These are phyloP conservation scores for Penicillium rolfsii DNA, from an alignment of 2,329 filamentous ascomycete species.

Conservation along the genomic window DNA sequence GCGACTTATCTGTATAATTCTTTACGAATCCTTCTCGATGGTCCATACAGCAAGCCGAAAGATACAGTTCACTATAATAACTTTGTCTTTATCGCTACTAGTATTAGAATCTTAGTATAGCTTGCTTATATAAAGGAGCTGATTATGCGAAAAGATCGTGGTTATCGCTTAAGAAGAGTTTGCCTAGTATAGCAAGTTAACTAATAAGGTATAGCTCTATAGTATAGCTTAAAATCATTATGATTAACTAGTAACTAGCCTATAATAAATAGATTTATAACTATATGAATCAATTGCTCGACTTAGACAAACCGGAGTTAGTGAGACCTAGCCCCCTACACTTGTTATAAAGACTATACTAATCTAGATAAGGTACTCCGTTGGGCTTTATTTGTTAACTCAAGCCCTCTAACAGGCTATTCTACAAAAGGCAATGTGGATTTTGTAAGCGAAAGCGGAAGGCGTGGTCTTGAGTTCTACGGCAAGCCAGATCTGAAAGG, in stretches of 20 bases:
- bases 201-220: not conserved
- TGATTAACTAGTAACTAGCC: not conserved
- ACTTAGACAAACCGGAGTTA: not conserved
- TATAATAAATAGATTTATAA: not conserved
- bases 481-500: not conserved
- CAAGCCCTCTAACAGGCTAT: not conserved
- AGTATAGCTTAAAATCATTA: not conserved
- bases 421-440: not conserved
- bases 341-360: not conserved
- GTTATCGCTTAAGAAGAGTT: constrained; percentile 3
- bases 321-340: not conserved
- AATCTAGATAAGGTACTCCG: not conserved
- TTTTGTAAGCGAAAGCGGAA: not conserved
- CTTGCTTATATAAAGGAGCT: constrained; percentile 7
- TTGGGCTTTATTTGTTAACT: not conserved
- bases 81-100: constrained; percentile 8
- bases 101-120: constrained; percentile 4
- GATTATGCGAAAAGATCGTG: not conserved
- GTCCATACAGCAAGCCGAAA: constrained; percentile 4
- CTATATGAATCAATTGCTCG: not conserved
- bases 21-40: not conserved
- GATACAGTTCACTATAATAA: constrained; percentile 1
- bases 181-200: constrained; percentile 3
- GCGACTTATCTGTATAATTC: not conserved
- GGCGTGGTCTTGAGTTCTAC: not conserved